Base-by-base conservation (phyloP, 768 basidiomycete species). In the Boletus speciosus region DNA sequence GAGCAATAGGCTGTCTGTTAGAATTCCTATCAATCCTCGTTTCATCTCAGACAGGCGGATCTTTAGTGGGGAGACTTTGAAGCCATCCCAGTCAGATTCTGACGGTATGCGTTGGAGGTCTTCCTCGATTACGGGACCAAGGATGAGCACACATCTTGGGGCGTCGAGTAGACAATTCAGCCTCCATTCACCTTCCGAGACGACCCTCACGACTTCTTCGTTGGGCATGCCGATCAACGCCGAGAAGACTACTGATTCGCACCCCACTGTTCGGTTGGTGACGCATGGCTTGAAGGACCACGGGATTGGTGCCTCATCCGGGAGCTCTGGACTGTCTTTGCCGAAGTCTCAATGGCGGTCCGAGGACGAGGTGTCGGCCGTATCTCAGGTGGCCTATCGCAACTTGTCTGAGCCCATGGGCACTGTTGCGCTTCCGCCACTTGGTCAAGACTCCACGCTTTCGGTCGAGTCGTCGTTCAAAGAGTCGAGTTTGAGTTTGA, bases 401-500 rank as follows among this genome's bases (percentile, higher is more conserved):
- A 50, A 37, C 27, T 50, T 47, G 6, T 55, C 60, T 4, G 60
- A 67, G 5, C 54, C 58, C 11, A 46, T 44, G 55, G 35, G 42
- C 49, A 19, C 61, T 45, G 23, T 47, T 55, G 42, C 54, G 35
- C 29, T 54, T 59, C 43, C 65, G 54, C 42, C 48, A 52, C 23
- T 66, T 47, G 41, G 37, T 31, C 50, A 55, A 32, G 54, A 35
- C 12, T 69, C 69, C n/a, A 53, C 34, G 12, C 49, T 57, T 39
- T 48, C 58, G 1, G 27, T 31, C 45, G 37, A 57, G 34, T 60
- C 66, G 34, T 60, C 66, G 2, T 71, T 66, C 44, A 77, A 84
- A 63, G 73, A 76, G 50, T 85, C 87, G 4, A 73, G 75, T 59
- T 61, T 90, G 61, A 87, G 84, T 63, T 71, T 82, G 68, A 71